Percentiles rank a stretch among this genome's conserved stretches.
phyloP scores from a whole-genome alignment of 192 early-diverging fungal species.

The Backusella parvicylindrica region DNA sequence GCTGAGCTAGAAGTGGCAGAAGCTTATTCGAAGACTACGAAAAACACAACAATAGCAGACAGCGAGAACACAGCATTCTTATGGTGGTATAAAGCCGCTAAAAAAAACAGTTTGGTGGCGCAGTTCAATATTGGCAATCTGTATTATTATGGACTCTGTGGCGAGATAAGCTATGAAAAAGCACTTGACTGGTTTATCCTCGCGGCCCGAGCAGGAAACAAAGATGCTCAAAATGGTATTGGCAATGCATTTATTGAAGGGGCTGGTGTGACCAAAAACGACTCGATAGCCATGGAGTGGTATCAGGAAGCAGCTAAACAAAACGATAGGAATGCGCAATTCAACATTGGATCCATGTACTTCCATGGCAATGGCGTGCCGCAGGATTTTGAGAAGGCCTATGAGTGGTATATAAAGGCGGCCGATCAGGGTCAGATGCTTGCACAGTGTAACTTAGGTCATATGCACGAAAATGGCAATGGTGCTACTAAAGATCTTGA shows the following conservation, averaged over 20 bases:
- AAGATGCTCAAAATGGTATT: conserved; percentile 2
- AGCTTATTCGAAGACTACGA: neutral
- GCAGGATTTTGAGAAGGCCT: conserved; percentile 12
- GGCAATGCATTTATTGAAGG: conserved; percentile 28
- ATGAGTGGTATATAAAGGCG: conserved; percentile 35
- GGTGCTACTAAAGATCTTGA: conserved; percentile 58
- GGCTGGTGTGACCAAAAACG: conserved; percentile 16
- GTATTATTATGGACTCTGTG: neutral
- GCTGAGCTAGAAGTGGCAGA: neutral
- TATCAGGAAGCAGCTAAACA: conserved; percentile 32
- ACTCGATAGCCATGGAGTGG: conserved; percentile 29
- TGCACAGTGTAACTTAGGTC: conserved; percentile 29
- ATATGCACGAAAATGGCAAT: conserved; percentile 26
- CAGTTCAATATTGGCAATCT: neutral
- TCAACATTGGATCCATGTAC: conserved; percentile 26
- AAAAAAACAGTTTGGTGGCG: neutral
- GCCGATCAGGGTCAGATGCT: conserved; percentile 19
- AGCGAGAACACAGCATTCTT: neutral
- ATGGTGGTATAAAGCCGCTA: neutral
- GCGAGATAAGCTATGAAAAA: neutral
- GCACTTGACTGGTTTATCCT: conserved; percentile 6
- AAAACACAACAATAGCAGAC: neutral
- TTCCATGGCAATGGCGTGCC: conserved; percentile 21
- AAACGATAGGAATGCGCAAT: conserved; percentile 19
- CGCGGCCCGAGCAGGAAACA: conserved; percentile 3